phyloP scores from a whole-genome alignment of 352 stramenopile species.

The Pythium insidiosum region DNA sequence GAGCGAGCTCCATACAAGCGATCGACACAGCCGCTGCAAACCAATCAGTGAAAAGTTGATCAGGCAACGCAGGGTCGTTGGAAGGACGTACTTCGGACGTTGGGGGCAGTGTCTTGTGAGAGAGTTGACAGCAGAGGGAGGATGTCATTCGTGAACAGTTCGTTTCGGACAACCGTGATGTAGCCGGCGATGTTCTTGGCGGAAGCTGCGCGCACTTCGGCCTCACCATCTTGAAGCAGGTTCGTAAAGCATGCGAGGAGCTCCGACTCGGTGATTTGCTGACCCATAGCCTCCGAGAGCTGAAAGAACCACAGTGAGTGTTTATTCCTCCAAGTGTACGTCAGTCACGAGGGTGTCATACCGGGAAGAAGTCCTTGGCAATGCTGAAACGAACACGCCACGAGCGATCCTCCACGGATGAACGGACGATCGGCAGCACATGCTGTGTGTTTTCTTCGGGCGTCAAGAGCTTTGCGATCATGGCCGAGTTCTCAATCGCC shows the following conservation, averaged over 20 bases:
- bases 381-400: slow-evolving; percentile 93
- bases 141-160: slow-evolving; percentile 88
- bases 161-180: slow-evolving; percentile 86
- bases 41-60: not conserved
- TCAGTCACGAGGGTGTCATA: slow-evolving; percentile 10
- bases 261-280: slow-evolving; percentile 78
- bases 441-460: slow-evolving; percentile 71
- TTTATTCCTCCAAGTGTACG: not conserved
- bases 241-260: slow-evolving; percentile 88
- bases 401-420: slow-evolving; percentile 78
- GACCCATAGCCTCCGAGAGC: slow-evolving; percentile 71
- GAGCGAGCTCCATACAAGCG: slow-evolving; percentile 90
- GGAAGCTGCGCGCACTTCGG: slow-evolving; percentile 88
- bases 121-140: slow-evolving; percentile 85
- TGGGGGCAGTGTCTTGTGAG: slow-evolving; percentile 88
- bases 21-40: slow-evolving; percentile 66
- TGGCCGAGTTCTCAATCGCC: slow-evolving; percentile 82
- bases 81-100: slow-evolving; percentile 61
- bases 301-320: slow-evolving; percentile 2
- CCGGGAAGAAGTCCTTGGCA: slow-evolving; percentile 89
- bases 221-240: slow-evolving; percentile 89
- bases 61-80: not conserved
- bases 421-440: slow-evolving; percentile 67
- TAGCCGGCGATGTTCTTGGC: slow-evolving; percentile 91
- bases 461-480: slow-evolving; percentile 64